Evolutionary conservation across 768 basidiomycete genomes (phyloP), one percentile per base, ranked within the genome.

Genomic region (Termitomyces sp.): DNA sequence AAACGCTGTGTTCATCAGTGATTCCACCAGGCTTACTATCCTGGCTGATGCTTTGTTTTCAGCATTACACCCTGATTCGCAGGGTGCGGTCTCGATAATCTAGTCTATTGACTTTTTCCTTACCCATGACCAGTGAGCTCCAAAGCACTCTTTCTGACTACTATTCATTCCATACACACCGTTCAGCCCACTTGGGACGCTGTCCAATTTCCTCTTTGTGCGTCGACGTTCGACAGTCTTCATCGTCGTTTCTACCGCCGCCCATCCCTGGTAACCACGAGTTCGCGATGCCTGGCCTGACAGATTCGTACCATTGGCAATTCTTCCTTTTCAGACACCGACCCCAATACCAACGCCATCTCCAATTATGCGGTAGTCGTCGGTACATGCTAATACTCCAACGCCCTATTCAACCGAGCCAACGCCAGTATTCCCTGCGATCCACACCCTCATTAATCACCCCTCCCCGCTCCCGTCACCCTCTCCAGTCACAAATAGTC

Each of bases 221-320:
- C 34, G 64, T 83, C 36, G 78, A 81, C 61, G 68, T 70, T 22
- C 69, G 74, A 18, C 72, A 27, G 27, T 27, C 88, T 3, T 83
- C 83, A 0, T 86, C 84, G 6, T 77, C 85, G 0, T 89, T 89
- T 63, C 66, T 88, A 2, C 86, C 88, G 2, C 88, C 88, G 4
- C 88, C 88, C 3, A 76, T 81, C 5, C 84, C 84, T 1, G 81
- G 81, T 3, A 76, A 81, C 33, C 87, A 89, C 75, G 88, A 90
- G 66, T 88, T 87, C 66, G 86, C 86, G 13, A 65, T 81, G 42
- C 78, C 77, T 59, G 76, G 76, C 0, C 71, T 77, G 48, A 5
- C 54, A 27, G 13, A 49, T 20, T 6, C 52, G 11, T 48, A 31
- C 45, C 48, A 53, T 60, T 16, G 51, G 50, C 48, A 13, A 20